Base-by-base conservation (phyloP, 2,329 filamentous ascomycete genomes). In the Teratosphaeriaceae sp. region DNA sequence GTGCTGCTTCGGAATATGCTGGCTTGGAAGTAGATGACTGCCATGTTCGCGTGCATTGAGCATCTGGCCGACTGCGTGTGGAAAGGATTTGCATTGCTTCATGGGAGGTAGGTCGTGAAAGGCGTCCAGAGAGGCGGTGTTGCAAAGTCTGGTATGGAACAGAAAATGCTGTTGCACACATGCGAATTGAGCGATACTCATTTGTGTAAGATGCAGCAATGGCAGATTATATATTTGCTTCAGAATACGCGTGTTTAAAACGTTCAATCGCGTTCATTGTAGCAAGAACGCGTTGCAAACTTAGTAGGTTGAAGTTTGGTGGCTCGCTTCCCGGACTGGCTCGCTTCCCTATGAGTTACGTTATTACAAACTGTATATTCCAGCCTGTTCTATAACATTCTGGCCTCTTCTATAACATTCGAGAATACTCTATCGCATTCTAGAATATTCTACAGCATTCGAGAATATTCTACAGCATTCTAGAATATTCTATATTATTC, bases 1-100 rank as follows among this genome's bases (percentile, higher is more conserved):
- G 18, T 55, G 35, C 2, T 46, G 3, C 21, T 54, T 44, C 22
- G 38, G 48, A 1, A 30, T 30, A 56, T 43, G 13, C 23, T n/a
- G 13, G 39, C 39, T 18, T 57, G 49, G 39, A 50, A 55, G 22
- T 53, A 34, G 26, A 64, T 40, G 33, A 52, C 52, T 3, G 50
- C 49, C 3, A 64, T 35, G 31, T 18, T 35, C 13, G 31, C 31
- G 31, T 35, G 31, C 31, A 11, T 35, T 35, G 31, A 35, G 31
- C 15, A 18, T 57, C 43, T 57, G 50, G 9, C 47, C 51, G 16
- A 40, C 48, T 29, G 61, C 57, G 31, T 35, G 15, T 35, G 51
- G 35, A 46, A 19, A 46, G 44, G 16, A 46, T 38, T 36, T 46
- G 44, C 29, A 20, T 18, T 5, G 19, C 1, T 39, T 43, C 44